Conservation (phyloP, 2,329 filamentous ascomycete species). For the Tympanopsis confertula region DNA sequence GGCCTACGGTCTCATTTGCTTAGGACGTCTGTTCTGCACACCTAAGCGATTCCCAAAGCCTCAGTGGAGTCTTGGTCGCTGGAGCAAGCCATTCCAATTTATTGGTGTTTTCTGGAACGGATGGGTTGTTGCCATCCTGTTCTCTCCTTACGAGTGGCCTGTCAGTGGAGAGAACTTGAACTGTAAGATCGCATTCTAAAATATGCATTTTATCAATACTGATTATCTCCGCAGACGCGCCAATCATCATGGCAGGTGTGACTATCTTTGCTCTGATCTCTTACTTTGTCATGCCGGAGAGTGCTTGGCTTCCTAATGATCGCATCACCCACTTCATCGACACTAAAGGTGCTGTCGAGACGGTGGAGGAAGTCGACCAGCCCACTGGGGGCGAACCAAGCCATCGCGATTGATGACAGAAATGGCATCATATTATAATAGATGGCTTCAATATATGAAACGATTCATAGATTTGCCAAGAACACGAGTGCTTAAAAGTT, state of each 20-base stretch:
- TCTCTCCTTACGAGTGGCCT: constrained; percentile 31
- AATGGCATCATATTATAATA: too few relatives aligned
- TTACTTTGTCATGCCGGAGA: constrained; percentile 33
- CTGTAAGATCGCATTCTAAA: constrained; percentile 16
- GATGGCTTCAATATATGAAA: too few relatives aligned
- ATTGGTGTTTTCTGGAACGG: constrained; percentile 35
- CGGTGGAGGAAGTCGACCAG: not conserved
- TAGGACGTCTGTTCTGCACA: constrained; percentile 32
- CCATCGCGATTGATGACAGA: too few relatives aligned
- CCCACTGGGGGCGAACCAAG: not conserved
- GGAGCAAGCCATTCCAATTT: constrained; percentile 32
- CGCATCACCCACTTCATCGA: constrained; percentile 29
- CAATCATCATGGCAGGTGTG: constrained; percentile 35
- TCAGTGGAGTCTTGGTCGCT: constrained; percentile 28
- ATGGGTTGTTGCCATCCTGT: constrained; percentile 34
- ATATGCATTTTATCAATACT: constrained; percentile 1
- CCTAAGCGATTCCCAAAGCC: constrained; percentile 33
- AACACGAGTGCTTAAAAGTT: too few relatives aligned
- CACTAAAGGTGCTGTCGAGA: constrained; percentile 3
- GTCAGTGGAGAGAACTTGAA: constrained; percentile 29
- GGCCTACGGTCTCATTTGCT: constrained; percentile 36
- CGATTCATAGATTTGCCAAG: too few relatives aligned
- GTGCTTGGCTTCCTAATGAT: constrained; percentile 29
- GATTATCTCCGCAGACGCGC: constrained; percentile 23
- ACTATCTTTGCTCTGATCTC: constrained; percentile 34